phyloP scores from a whole-genome alignment of 1,139 yeast genomes.

The Insectozyma bohioensis region DNA sequence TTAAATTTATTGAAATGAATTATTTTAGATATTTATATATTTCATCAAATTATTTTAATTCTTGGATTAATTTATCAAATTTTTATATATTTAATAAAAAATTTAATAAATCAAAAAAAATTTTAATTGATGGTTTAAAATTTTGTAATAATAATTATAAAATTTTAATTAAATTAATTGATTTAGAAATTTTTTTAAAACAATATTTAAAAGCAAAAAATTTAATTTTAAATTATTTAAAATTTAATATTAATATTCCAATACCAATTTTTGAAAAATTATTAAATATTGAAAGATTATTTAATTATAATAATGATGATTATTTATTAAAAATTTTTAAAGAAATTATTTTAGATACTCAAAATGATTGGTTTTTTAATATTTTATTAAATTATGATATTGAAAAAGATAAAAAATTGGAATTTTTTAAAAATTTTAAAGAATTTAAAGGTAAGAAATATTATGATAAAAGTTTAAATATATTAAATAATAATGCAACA shows the following conservation, averaged over 20 bases:
- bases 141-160: conserved; percentile 23
- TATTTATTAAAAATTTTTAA: conserved; percentile 26
- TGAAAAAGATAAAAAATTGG: conserved; percentile 11
- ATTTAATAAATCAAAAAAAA: conserved; percentile 32
- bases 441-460: conserved; percentile 4
- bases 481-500: neutral
- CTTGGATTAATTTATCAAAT: conserved; percentile 66
- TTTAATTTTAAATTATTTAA: conserved; percentile 27
- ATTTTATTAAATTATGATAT: conserved; percentile 18
- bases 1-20: conserved; percentile 32
- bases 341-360: conserved; percentile 23
- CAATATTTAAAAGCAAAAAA: conserved; percentile 39
- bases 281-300: conserved; percentile 34
- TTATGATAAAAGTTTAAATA: conserved; percentile 1
- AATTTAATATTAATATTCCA: conserved; percentile 29
- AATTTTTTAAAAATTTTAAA: conserved; percentile 15
- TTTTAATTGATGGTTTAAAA: conserved; percentile 34
- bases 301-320: conserved; percentile 23
- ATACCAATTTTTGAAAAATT: conserved; percentile 38
- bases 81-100: conserved; percentile 33
- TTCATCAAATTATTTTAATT: conserved; percentile 50
- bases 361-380: conserved; percentile 24
- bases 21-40: conserved; percentile 61
- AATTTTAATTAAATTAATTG: conserved; percentile 37
- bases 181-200: conserved; percentile 33